A percentile compares a stretch with the other conserved stretches of the same genome.
Conservation (phyloP, 805 yeast genomes). For the Sugiyamaella mastotermitis region DNA sequence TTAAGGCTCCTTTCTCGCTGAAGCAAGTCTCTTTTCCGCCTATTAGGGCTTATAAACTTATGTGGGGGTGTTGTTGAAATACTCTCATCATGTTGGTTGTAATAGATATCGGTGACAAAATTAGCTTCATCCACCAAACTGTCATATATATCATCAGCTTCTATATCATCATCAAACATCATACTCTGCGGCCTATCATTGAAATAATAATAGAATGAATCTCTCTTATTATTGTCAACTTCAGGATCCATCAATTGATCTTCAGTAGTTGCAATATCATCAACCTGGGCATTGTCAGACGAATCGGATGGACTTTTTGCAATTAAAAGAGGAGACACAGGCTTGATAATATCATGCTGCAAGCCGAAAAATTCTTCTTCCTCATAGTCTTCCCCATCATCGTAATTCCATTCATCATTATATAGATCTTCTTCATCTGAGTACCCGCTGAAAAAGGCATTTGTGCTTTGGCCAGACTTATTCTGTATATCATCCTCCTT, state of each 20-base stretch:
- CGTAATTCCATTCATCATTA: constrained; percentile 21
- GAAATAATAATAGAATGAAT: constrained; percentile 2
- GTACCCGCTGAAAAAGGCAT: no score
- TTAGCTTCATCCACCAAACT: constrained; percentile 47
- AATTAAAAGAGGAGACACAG: constrained; percentile 22
- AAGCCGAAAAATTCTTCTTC: constrained; percentile 6
- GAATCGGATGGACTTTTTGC: constrained; percentile 3
- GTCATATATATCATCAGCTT: constrained; percentile 33
- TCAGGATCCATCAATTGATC: background rate
- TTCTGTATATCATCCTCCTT: no score
- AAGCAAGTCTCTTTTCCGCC: no score
- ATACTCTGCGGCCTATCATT: background rate
- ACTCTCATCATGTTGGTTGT: constrained; percentile 9
- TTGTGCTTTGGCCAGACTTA: no score
- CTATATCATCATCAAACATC: constrained; percentile 32
- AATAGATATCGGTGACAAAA: constrained; percentile 40
- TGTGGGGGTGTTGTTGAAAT: background rate
- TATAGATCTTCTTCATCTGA: constrained; percentile 14
- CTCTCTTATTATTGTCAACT: background rate
- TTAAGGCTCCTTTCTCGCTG: no score
- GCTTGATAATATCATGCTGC: background rate
- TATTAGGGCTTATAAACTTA: no score
- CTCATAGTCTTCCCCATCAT: constrained; percentile 15
- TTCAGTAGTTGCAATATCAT: background rate
- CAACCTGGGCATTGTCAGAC: constrained; percentile 1